A percentile compares a stretch with the other conserved stretches of the same genome.
Evolutionary conservation across 2,329 filamentous ascomycete species (phyloP).

Genomic region (Rutstroemia sp.): DNA sequence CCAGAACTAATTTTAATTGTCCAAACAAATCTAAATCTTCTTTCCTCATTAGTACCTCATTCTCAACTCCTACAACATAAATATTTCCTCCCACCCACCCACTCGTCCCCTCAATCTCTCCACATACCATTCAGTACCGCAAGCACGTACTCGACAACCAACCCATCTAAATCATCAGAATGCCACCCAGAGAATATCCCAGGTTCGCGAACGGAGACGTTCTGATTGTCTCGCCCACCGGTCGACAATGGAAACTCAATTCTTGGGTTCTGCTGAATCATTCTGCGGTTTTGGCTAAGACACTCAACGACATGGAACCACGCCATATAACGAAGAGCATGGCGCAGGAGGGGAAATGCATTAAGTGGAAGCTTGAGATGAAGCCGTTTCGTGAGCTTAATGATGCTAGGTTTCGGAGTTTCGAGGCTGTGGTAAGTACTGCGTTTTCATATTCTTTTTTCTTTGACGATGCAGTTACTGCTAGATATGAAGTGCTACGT

Average conservation of each 20-base stretch:
- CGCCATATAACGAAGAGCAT: constrained; percentile 14
- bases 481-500: too few relatives aligned
- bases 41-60: too few relatives aligned
- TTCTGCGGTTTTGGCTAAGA: constrained; percentile 11
- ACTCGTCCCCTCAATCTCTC: too few relatives aligned
- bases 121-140: too few relatives aligned
- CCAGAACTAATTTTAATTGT: too few relatives aligned
- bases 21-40: too few relatives aligned
- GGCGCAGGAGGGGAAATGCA: constrained; percentile 9
- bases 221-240: constrained; percentile 19
- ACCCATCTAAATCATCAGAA: not conserved
- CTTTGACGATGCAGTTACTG: not conserved
- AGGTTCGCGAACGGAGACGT: constrained; percentile 22
- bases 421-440: constrained; percentile 20
- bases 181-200: not conserved
- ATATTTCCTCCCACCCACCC: too few relatives aligned
- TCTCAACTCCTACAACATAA: too few relatives aligned
- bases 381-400: not conserved
- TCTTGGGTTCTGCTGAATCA: constrained; percentile 15
- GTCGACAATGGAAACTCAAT: constrained; percentile 23
- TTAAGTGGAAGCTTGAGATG: constrained; percentile 22
- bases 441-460: not conserved
- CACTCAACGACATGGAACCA: constrained; percentile 8
- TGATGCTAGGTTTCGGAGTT: constrained; percentile 18
- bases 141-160: too few relatives aligned